phyloP scores from a whole-genome alignment of 1,284 basidiomycete species.

The Cutaneotrichosporon cavernicola region DNA sequence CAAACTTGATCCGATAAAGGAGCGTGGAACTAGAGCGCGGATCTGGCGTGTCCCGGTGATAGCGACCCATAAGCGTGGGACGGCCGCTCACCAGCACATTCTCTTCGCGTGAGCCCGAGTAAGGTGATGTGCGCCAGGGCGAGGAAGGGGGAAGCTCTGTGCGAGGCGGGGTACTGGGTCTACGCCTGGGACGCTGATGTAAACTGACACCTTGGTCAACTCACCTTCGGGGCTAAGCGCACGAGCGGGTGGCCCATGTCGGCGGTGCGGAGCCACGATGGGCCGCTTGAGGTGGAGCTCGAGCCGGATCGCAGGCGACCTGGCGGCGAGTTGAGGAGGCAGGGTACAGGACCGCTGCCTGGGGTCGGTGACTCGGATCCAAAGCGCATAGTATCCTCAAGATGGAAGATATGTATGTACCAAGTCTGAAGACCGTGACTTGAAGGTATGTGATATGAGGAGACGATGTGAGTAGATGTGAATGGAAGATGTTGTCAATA shows the following conservation, averaged over 20 bases:
- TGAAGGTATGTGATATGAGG: neutral
- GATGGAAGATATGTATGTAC: neutral
- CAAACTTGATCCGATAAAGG: neutral
- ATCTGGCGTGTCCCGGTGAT: neutral
- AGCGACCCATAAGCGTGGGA: neutral
- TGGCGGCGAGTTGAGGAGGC: neutral
- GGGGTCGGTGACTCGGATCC: neutral
- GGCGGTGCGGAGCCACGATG: neutral
- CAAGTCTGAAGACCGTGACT: too few relatives aligned
- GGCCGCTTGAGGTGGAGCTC: neutral
- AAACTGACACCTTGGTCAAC: neutral
- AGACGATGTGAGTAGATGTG: neutral
- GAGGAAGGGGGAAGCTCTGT: neutral
- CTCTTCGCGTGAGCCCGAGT: neutral
- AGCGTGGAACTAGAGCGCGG: neutral
- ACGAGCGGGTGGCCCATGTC: neutral
- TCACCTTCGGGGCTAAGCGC: neutral
- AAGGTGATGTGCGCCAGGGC: neutral
- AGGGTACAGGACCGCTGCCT: neutral
- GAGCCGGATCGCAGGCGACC: neutral
- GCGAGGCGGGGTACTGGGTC: neutral
- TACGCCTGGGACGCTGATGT: neutral
- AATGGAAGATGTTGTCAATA: neutral
- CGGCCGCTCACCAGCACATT: neutral
- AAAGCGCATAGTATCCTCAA: neutral